Conservation (phyloP, 257 asterid species). For the Cruciata laevipes region DNA sequence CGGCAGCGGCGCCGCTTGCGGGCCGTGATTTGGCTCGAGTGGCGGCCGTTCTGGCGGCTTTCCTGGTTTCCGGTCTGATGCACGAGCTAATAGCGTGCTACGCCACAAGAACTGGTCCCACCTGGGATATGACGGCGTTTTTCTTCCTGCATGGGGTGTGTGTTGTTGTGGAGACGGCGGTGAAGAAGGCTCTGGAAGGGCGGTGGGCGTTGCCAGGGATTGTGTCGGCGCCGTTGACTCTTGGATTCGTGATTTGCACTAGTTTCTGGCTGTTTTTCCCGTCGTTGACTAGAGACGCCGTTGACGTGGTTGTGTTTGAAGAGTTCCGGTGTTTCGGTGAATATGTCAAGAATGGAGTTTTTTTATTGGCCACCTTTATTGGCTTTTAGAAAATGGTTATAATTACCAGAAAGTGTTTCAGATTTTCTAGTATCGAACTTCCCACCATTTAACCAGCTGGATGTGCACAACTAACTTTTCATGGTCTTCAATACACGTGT, state of each 20-base stretch:
- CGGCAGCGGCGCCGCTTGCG: slow-evolving; percentile 7
- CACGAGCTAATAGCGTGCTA: slow-evolving; percentile 55
- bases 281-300: slow-evolving; percentile 35
- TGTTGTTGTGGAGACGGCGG: slow-evolving; percentile 33
- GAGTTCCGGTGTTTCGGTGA: slow-evolving; percentile 28
- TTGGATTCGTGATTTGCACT: slow-evolving; percentile 46
- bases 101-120: slow-evolving; percentile 32
- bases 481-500: too few relatives aligned
- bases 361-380: background rate
- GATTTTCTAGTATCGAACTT: too few relatives aligned
- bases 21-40: slow-evolving; percentile 28
- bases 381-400: background rate
- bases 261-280: slow-evolving; percentile 68
- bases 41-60: slow-evolving; percentile 37
- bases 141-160: slow-evolving; percentile 51
- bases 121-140: slow-evolving; percentile 66
- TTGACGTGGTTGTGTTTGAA: slow-evolving; percentile 31
- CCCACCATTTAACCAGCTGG: too few relatives aligned
- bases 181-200: slow-evolving; percentile 17
- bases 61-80: slow-evolving; percentile 54
- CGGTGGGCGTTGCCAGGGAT: slow-evolving; percentile 20
- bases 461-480: too few relatives aligned
- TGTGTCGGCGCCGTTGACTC: slow-evolving; percentile 47
- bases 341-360: background rate
- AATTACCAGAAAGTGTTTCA: too few relatives aligned